These are phyloP conservation scores for Suhomyces yuchorum DNA, from an alignment of 1,139 yeast species.

Conservation along the genomic window DNA sequence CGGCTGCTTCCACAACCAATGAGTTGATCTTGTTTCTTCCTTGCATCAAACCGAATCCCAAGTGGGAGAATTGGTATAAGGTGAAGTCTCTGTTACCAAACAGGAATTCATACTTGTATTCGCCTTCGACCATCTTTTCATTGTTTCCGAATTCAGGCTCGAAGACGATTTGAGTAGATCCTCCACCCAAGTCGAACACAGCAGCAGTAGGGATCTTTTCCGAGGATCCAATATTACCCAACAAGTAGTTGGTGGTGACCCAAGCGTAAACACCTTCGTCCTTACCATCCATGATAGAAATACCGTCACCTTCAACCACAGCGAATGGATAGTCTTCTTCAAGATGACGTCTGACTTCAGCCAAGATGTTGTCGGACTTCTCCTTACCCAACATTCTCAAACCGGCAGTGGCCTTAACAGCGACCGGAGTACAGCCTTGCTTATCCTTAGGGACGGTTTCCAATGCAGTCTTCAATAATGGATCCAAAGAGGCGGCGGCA, in stretches of 20 bases:
- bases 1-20: conserved; percentile 52
- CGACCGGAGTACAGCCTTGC: conserved; percentile 84
- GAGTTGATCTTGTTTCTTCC: conserved; percentile 83
- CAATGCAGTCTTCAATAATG: conserved; percentile 73
- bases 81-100: conserved; percentile 81
- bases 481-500: conserved; percentile 88
- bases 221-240: conserved; percentile 85
- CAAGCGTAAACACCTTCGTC: conserved; percentile 99
- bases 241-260: conserved; percentile 91
- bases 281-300: conserved; percentile 90
- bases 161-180: conserved; percentile 96
- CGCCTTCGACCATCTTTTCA: conserved; percentile 76
- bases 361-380: conserved; percentile 67
- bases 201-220: conserved; percentile 86
- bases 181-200: conserved; percentile 97
- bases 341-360: conserved; percentile 73
- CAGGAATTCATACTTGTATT: conserved; percentile 75
- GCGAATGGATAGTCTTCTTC: conserved; percentile 86
- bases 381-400: conserved; percentile 80
- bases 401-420: conserved; percentile 98
- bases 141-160: conserved; percentile 74
- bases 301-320: conserved; percentile 77
- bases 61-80: conserved; percentile 92
- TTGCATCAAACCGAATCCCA: conserved; percentile 94
- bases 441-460: conserved; percentile 70